A percentile compares a stretch with the other conserved stretches of the same genome.
These are phyloP conservation scores for Nidularia sp. DNA, from an alignment of 768 basidiomycete species.

Conservation along the genomic window DNA sequence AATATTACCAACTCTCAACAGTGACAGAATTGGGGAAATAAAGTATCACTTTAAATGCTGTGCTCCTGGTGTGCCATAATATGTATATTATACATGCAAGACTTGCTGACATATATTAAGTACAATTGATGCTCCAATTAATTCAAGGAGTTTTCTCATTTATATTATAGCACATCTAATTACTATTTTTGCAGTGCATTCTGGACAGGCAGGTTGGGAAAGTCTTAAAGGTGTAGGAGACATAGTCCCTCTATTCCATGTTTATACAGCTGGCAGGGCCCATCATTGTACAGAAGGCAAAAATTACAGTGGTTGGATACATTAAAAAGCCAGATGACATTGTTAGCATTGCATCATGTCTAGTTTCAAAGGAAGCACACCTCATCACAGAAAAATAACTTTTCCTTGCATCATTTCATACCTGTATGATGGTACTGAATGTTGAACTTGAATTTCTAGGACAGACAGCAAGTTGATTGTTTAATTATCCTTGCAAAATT, in stretches of 20 bases:
- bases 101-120: conserved; percentile 1
- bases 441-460: not conserved
- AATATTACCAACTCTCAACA: not conserved
- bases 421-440: not conserved
- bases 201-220: not conserved
- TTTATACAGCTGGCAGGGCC: not conserved
- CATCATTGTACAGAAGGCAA: not conserved
- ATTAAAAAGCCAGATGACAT: conserved; percentile 23
- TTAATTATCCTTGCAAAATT: not conserved
- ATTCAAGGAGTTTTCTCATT: conserved; percentile 1
- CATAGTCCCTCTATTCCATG: not conserved
- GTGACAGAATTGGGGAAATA: conserved; percentile 15
- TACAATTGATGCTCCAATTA: conserved; percentile 9
- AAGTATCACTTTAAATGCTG: conserved; percentile 31
- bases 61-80: conserved; percentile 18
- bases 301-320: conserved; percentile 3
- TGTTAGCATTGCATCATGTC: conserved; percentile 29
- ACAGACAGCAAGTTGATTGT: conserved; percentile 2
- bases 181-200: not conserved
- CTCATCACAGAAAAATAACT: conserved; percentile 25
- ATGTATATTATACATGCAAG: not conserved
- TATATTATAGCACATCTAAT: not conserved
- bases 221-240: not conserved
- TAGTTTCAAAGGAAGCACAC: conserved; percentile 28
- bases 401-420: not conserved